Evolutionary conservation across 306 rosid species (phyloP).

Genomic region (Spatholobus suberectus): DNA sequence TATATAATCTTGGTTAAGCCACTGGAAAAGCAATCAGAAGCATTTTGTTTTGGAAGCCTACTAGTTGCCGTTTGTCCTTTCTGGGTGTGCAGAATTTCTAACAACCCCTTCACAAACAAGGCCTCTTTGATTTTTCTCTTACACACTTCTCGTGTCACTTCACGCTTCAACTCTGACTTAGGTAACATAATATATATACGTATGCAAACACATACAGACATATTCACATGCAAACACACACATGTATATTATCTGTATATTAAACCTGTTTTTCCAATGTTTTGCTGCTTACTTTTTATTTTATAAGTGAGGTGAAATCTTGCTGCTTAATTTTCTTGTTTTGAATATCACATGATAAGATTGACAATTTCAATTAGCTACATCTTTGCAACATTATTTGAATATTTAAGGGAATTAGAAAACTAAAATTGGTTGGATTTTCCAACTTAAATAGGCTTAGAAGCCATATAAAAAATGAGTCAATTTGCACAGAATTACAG

Average conservation of each 20-base stretch:
- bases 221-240: not conserved
- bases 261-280: not conserved
- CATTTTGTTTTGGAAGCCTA: conserved; percentile 27
- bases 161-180: conserved; percentile 23
- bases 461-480: not conserved
- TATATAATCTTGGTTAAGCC: conserved; percentile 45
- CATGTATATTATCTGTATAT: not conserved
- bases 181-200: conserved; percentile 25
- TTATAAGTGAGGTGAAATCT: not conserved
- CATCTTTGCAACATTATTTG: conserved; percentile 20
- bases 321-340: conserved; percentile 23
- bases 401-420: not conserved
- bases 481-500: not conserved
- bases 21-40: conserved; percentile 24
- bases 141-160: conserved; percentile 12
- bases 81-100: conserved; percentile 31
- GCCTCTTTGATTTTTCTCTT: conserved; percentile 14
- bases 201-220: not conserved
- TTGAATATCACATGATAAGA: not conserved
- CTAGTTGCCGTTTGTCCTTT: conserved; percentile 14
- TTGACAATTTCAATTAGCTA: not conserved
- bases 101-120: not conserved
- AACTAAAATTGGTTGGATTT: not conserved
- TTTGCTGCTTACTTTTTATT: conserved; percentile 2
- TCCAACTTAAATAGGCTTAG: not conserved